Conservation (phyloP, 495 filamentous ascomycete genomes). For the Trichocladium antarcticum region DNA sequence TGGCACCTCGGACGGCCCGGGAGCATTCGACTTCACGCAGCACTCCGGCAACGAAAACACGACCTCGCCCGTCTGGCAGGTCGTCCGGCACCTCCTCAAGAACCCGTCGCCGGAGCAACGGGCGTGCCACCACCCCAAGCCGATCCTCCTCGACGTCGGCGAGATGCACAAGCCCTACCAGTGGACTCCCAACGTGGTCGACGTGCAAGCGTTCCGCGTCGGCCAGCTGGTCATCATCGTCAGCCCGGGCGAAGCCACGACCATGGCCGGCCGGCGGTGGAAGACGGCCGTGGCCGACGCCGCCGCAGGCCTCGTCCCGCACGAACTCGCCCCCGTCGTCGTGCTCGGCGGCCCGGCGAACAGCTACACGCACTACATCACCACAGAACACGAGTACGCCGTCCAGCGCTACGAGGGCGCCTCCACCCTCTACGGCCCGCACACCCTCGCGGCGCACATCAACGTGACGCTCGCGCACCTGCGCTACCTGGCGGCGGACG, state of each 20-base stretch:
- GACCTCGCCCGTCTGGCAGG: slow-evolving; percentile 72
- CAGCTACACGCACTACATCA: slow-evolving; percentile 91
- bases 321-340: slow-evolving; percentile 50
- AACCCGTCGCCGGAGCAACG: slow-evolving; percentile 59
- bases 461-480: slow-evolving; percentile 67
- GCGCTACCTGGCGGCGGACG: slow-evolving; percentile 49
- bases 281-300: slow-evolving; percentile 59
- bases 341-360: slow-evolving; percentile 92
- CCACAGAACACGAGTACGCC: slow-evolving; percentile 81
- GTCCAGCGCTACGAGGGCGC: slow-evolving; percentile 94
- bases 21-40: slow-evolving; percentile 90
- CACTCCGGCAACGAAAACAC: slow-evolving; percentile 61
- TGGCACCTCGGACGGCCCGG: slow-evolving; percentile 88
- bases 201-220: slow-evolving; percentile 79
- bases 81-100: slow-evolving; percentile 63
- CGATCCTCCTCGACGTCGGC: slow-evolving; percentile 83
- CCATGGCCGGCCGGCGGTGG: slow-evolving; percentile 92
- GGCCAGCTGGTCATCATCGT: slow-evolving; percentile 84
- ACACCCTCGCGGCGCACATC: slow-evolving; percentile 83
- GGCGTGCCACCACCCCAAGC: slow-evolving; percentile 72
- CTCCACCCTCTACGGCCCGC: slow-evolving; percentile 87
- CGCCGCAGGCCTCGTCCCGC: slow-evolving; percentile 34
- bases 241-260: slow-evolving; percentile 82
- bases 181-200: slow-evolving; percentile 90
- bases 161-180: slow-evolving; percentile 67